These are phyloP conservation scores for Arthrobotrys conoides DNA, from an alignment of 2,329 filamentous ascomycete species.

Conservation along the genomic window DNA sequence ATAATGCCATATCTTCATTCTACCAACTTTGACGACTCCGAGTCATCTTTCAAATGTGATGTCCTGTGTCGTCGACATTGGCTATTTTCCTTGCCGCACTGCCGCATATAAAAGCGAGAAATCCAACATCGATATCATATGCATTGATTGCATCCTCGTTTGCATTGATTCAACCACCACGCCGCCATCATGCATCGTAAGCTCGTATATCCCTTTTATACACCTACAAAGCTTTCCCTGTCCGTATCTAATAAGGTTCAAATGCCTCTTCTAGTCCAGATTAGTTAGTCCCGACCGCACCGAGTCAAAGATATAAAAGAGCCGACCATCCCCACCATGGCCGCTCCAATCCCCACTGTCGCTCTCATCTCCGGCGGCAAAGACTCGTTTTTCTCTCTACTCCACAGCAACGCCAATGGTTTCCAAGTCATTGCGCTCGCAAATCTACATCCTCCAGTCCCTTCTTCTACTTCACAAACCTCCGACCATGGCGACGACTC, in stretches of 20 bases:
- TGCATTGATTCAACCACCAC: not conserved
- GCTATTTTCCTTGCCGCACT: not conserved
- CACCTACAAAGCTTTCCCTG: not conserved
- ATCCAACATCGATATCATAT: constrained; percentile 30
- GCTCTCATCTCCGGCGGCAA: constrained; percentile 96
- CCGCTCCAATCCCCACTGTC: constrained; percentile 71
- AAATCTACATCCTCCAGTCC: constrained; percentile 79
- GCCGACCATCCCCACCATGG: constrained; percentile 66
- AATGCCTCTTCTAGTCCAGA: not conserved
- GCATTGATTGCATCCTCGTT: not conserved
- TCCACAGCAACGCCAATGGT: constrained; percentile 89
- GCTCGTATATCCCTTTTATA: not conserved
- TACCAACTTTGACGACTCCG: not conserved
- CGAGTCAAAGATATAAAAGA: not conserved
- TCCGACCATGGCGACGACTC: constrained; percentile 40
- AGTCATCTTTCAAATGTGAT: not conserved
- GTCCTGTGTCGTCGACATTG: not conserved
- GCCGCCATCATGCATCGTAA: constrained; percentile 1
- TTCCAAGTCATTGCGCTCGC: constrained; percentile 89
- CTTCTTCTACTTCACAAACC: constrained; percentile 15
- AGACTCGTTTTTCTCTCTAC: constrained; percentile 92
- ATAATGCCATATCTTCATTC: constrained; percentile 29
- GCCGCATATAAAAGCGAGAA: constrained; percentile 26
- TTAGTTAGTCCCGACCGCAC: not conserved
- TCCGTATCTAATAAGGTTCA: not conserved